Percentiles rank a stretch among this genome's conserved stretches.
These are phyloP conservation scores for Aspergillus clavatus DNA, from an alignment of 2,329 filamentous ascomycete species.

Conservation along the genomic window DNA sequence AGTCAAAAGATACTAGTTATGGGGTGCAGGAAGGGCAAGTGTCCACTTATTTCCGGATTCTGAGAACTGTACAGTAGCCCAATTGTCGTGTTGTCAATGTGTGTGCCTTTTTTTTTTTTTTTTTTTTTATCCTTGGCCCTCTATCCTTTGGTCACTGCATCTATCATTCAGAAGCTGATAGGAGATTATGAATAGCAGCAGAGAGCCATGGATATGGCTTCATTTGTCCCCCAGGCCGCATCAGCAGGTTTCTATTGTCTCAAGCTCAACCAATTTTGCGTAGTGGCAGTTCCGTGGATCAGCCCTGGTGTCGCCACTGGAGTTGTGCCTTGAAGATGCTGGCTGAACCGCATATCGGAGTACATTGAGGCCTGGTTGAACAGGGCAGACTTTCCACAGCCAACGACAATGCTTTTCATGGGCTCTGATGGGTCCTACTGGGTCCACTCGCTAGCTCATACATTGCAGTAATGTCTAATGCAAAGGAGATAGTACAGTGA, in stretches of 20 bases:
- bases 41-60: too few species aligned
- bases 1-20: too few species aligned
- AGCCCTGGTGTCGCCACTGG: background rate
- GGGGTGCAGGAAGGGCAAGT: too few species aligned
- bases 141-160: background rate
- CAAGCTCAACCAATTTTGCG: background rate
- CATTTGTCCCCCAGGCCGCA: background rate
- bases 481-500: too few species aligned
- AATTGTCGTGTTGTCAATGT: background rate
- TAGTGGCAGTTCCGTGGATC: background rate
- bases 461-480: constrained; percentile 7
- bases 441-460: constrained; percentile 12
- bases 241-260: background rate
- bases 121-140: too few species aligned
- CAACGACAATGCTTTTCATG: constrained; percentile 8
- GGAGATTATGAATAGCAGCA: background rate
- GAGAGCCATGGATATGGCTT: background rate
- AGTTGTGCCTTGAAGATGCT: background rate
- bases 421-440: constrained; percentile 4
- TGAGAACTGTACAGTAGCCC: background rate
- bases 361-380: constrained; percentile 3
- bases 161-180: background rate
- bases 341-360: background rate
- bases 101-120: too few species aligned
- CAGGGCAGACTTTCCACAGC: constrained; percentile 11